phyloP scores from a whole-genome alignment of 768 basidiomycete species.

The Lepiota subincarnata region DNA sequence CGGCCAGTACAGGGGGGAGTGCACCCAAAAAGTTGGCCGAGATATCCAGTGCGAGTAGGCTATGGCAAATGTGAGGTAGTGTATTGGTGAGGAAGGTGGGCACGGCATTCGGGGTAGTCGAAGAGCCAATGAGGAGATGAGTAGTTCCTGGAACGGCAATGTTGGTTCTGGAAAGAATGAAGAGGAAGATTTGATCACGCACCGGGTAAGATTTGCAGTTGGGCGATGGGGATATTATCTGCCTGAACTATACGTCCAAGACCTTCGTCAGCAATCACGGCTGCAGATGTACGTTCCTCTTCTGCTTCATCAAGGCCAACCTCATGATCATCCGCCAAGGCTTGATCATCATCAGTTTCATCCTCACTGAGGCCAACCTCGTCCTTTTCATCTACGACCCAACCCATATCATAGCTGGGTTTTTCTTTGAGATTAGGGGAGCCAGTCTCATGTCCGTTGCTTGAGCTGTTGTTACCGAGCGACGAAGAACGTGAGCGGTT shows the following conservation, averaged over 20 bases:
- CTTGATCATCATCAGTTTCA: conserved; percentile 47
- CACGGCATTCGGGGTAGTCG: conserved; percentile 71
- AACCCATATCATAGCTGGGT: conserved; percentile 72
- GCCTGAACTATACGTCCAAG: conserved; percentile 79
- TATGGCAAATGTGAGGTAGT: conserved; percentile 68
- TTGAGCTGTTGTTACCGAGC: conserved; percentile 39
- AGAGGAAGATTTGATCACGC: conserved; percentile 23
- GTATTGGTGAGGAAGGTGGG: conserved; percentile 66
- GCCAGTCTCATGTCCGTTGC: conserved; percentile 33
- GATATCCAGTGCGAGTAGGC: conserved; percentile 90
- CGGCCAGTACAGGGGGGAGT: conserved; percentile 77
- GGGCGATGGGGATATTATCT: conserved; percentile 53
- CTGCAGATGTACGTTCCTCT: conserved; percentile 70
- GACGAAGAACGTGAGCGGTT: conserved; percentile 71
- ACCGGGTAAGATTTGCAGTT: conserved; percentile 74
- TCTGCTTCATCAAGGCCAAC: conserved; percentile 40
- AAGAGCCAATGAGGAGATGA: conserved; percentile 86
- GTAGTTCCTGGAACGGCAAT: conserved; percentile 66
- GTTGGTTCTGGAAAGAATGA: conserved; percentile 11
- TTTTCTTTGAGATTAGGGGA: conserved; percentile 52
- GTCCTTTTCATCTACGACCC: conserved; percentile 75
- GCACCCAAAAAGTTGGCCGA: conserved; percentile 83
- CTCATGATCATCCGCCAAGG: conserved; percentile 35
- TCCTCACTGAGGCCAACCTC: conserved; percentile 57
- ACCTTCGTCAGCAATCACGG: conserved; percentile 79